Conservation (phyloP, 768 basidiomycete genomes). For the Glaciozyma martinii region DNA sequence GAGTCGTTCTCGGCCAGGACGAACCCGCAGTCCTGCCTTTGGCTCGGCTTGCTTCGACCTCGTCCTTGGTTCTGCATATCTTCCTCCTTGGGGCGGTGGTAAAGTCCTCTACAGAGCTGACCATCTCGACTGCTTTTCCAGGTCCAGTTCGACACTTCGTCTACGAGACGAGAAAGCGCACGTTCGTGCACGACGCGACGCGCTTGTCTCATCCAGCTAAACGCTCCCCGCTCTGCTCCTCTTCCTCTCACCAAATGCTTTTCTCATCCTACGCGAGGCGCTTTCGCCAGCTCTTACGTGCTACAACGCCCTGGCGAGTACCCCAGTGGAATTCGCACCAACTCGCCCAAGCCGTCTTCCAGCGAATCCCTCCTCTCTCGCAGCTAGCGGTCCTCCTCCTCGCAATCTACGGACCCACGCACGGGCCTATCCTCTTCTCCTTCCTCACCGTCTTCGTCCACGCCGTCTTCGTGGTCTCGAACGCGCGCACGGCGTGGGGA, state of each 20-base stretch:
- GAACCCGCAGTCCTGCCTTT: no score
- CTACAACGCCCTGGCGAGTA: no score
- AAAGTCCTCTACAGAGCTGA: no score
- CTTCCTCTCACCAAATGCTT: background rate
- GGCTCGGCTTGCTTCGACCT: no score
- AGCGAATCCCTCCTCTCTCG: background rate
- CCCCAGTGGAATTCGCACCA: background rate
- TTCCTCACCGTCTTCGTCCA: background rate
- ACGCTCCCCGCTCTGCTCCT: background rate
- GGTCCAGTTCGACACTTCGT: no score
- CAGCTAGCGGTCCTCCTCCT: background rate
- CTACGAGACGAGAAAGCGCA: background rate
- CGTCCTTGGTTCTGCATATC: no score
- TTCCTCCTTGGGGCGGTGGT: no score
- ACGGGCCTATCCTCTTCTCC: background rate
- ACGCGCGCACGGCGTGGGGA: background rate
- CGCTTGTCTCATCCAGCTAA: background rate
- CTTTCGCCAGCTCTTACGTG: no score
- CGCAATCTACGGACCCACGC: background rate
- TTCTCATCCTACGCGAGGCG: no score
- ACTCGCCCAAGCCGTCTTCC: background rate
- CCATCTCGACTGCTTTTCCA: no score
- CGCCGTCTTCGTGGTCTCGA: background rate
- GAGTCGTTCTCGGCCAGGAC: no score
- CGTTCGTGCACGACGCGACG: background rate